A percentile compares a stretch with the other conserved stretches of the same genome.
Conservation (phyloP, 495 filamentous ascomycete species). For the Penicillium dipodomyicola region DNA sequence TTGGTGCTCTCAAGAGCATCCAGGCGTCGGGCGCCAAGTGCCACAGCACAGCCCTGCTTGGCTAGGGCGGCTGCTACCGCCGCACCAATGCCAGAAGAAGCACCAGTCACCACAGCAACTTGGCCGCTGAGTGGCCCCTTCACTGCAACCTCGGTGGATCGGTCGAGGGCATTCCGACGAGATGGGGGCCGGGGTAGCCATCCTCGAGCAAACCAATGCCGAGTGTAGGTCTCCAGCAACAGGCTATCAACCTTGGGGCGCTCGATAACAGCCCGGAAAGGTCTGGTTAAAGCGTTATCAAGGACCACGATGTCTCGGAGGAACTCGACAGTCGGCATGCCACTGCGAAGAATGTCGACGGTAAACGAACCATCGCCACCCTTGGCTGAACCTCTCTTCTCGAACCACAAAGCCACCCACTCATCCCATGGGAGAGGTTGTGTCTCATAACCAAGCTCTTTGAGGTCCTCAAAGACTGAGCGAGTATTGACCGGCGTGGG, state of each 20-base stretch:
- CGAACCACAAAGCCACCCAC: slow-evolving; percentile 61
- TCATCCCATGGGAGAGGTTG: slow-evolving; percentile 57
- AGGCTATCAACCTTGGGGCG: slow-evolving; percentile 59
- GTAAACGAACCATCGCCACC: slow-evolving; percentile 61
- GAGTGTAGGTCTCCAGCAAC: slow-evolving; percentile 62
- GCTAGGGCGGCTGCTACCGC: slow-evolving; percentile 49
- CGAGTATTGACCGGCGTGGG: slow-evolving; percentile 57
- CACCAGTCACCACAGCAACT: slow-evolving; percentile 51
- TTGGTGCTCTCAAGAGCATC: slow-evolving; percentile 59
- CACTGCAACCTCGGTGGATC: slow-evolving; percentile 30
- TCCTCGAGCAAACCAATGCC: slow-evolving; percentile 67
- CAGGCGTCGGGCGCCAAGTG: slow-evolving; percentile 59
- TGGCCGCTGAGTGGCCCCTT: slow-evolving; percentile 53
- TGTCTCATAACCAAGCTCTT: slow-evolving; percentile 61
- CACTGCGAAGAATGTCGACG: slow-evolving; percentile 51
- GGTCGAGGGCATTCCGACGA: slow-evolving; percentile 36
- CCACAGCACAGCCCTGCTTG: slow-evolving; percentile 58
- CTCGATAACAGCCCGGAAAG: slow-evolving; percentile 53
- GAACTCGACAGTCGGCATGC: slow-evolving; percentile 65
- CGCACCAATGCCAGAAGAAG: slow-evolving; percentile 51
- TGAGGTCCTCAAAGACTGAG: slow-evolving; percentile 55
- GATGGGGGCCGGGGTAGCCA: slow-evolving; percentile 59
- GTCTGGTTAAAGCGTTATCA: slow-evolving; percentile 55
- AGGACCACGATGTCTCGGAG: slow-evolving; percentile 58
- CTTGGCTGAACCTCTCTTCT: slow-evolving; percentile 54